phyloP scores from a whole-genome alignment of 805 yeast genomes.

The Candida suzukii region DNA sequence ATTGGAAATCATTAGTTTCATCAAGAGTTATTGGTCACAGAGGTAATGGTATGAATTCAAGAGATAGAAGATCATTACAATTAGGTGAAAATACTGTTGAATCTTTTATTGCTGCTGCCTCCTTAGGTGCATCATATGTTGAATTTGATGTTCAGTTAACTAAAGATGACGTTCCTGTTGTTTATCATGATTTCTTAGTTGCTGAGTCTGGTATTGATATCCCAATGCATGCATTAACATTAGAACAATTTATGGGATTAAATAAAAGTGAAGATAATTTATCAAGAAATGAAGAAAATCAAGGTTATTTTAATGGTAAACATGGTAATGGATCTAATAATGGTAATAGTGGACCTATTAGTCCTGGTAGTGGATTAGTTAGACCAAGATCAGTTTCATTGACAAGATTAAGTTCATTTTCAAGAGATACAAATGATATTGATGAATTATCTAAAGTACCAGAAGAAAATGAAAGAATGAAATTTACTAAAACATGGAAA shows the following conservation, averaged over 20 bases:
- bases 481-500: constrained; percentile 83
- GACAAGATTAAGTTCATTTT: constrained; percentile 1
- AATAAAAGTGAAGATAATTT: constrained; percentile 22
- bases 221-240: constrained; percentile 89
- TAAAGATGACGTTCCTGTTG: constrained; percentile 84
- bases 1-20: constrained; percentile 85
- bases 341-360: constrained; percentile 11
- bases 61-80: constrained; percentile 69
- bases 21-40: constrained; percentile 95
- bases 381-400: constrained; percentile 17
- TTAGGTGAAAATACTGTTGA: constrained; percentile 94
- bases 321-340: not conserved
- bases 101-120: constrained; percentile 92
- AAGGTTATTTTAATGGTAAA: constrained; percentile 2
- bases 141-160: constrained; percentile 96
- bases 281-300: not conserved
- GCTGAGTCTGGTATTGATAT: constrained; percentile 95
- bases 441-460: constrained; percentile 29
- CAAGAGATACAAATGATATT: constrained; percentile 18
- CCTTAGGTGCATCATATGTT: constrained; percentile 92
- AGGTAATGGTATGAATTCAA: constrained; percentile 84
- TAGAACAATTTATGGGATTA: constrained; percentile 75
- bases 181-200: constrained; percentile 89
- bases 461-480: constrained; percentile 53
- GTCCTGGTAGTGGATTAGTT: constrained; percentile 20